phyloP scores from a whole-genome alignment of 148 eudicot species.

The Spergularia marina region DNA sequence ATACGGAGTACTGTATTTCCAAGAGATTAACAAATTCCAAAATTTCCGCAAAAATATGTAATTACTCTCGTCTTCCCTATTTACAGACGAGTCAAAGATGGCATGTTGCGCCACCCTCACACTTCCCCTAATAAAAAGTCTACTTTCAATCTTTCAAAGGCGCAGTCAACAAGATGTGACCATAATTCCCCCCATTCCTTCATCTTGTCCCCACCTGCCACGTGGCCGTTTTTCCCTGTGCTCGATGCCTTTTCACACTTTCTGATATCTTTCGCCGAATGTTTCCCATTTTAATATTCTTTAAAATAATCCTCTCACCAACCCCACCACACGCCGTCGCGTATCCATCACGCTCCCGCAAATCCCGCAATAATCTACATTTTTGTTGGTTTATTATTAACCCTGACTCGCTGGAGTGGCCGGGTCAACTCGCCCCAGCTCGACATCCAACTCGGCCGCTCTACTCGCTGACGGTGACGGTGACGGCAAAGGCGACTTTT shows the following conservation, averaged over 20 bases:
- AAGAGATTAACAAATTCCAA: neutral
- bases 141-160: no score
- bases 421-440: conserved; percentile 41
- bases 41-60: neutral
- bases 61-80: neutral
- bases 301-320: neutral
- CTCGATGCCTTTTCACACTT: conserved; percentile 4
- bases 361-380: neutral
- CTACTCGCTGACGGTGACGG: conserved; percentile 22
- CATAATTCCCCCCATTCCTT: neutral
- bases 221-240: conserved; percentile 7
- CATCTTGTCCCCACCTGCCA: neutral
- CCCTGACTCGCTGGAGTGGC: conserved; percentile 20
- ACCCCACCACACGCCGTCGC: conserved; percentile 1
- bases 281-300: conserved; percentile 3
- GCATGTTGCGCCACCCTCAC: neutral
- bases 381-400: neutral
- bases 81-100: neutral
- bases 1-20: neutral
- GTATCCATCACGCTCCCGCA: neutral
- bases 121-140: no score
- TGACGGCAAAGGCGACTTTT: conserved; percentile 29
- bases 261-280: conserved; percentile 31
- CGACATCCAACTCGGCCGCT: conserved; percentile 42
- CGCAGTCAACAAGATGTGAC: neutral